These are phyloP conservation scores for Nemania serpens DNA, from an alignment of 2,329 filamentous ascomycete species.

Conservation along the genomic window DNA sequence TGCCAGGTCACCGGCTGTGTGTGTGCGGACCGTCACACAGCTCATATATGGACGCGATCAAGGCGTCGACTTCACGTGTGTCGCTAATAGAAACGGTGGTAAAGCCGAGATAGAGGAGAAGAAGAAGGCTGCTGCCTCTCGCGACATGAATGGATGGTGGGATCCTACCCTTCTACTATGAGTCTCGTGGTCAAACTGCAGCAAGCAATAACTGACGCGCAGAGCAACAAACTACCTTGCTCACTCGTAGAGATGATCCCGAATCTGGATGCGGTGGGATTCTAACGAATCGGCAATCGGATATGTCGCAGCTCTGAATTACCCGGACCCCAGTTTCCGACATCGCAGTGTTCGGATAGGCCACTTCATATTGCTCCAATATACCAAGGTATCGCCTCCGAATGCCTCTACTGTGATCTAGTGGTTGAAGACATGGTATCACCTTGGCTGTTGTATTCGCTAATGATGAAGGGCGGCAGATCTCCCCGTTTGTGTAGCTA, in stretches of 20 bases:
- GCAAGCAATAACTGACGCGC: too few relatives aligned
- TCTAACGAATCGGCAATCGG: constrained; percentile 14
- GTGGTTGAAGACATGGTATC: constrained; percentile 7
- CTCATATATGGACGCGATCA: too few relatives aligned
- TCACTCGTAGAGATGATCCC: not conserved
- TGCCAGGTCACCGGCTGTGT: too few relatives aligned
- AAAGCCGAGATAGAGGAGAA: too few relatives aligned
- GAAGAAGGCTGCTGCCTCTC: too few relatives aligned
- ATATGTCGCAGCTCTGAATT: constrained; percentile 13
- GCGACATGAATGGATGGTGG: too few relatives aligned
- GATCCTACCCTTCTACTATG: not conserved
- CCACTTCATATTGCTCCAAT: constrained; percentile 18
- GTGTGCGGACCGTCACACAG: too few relatives aligned
- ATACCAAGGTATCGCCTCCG: too few relatives aligned
- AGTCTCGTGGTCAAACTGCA: too few relatives aligned
- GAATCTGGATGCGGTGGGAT: not conserved
- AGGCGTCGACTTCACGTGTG: too few relatives aligned
- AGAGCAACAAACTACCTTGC: not conserved
- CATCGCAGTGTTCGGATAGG: constrained; percentile 11
- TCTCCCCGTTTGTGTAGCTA: not conserved
- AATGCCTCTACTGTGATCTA: not conserved
- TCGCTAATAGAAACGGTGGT: too few relatives aligned
- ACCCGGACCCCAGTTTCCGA: constrained; percentile 11
- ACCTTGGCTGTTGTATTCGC: constrained; percentile 7
- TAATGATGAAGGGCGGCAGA: constrained; percentile 12